phyloP scores from a whole-genome alignment of 1,284 basidiomycete species.

The Bondarzewia mesenterica region DNA sequence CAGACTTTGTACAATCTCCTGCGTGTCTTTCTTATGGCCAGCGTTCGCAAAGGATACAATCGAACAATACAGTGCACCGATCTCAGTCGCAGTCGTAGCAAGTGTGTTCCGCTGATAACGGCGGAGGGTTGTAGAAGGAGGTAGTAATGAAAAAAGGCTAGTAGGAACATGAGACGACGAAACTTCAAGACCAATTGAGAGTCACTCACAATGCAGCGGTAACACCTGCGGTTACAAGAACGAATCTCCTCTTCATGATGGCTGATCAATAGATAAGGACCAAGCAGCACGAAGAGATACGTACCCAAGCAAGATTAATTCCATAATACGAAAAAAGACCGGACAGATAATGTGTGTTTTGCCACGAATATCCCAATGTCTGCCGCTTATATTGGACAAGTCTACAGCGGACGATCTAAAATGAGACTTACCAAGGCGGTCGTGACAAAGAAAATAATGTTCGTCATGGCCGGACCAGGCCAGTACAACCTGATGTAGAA shows the following conservation, averaged over 20 bases:
- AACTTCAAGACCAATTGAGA: neutral
- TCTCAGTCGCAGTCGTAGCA: slow-evolving; percentile 52
- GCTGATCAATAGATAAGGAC: neutral
- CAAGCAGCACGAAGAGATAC: slow-evolving; percentile 9
- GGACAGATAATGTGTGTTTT: slow-evolving; percentile 39
- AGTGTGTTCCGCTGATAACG: slow-evolving; percentile 57
- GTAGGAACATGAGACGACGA: neutral
- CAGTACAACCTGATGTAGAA: slow-evolving; percentile 66
- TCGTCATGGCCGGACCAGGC: slow-evolving; percentile 66
- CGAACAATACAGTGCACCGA: slow-evolving; percentile 60
- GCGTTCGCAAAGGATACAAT: slow-evolving; percentile 59
- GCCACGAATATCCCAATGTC: slow-evolving; percentile 71
- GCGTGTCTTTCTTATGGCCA: slow-evolving; percentile 33
- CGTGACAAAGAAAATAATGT: slow-evolving; percentile 72
- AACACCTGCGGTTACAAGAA: slow-evolving; percentile 55
- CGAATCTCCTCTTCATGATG: slow-evolving; percentile 43
- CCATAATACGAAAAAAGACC: slow-evolving; percentile 49
- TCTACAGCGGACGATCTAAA: neutral
- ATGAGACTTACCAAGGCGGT: slow-evolving; percentile 43
- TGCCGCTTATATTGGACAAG: slow-evolving; percentile 17
- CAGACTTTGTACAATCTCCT: slow-evolving; percentile 47
- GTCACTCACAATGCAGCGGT: slow-evolving; percentile 52
- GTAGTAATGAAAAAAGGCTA: slow-evolving; percentile 61
- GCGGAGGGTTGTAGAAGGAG: slow-evolving; percentile 63
- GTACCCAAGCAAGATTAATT: slow-evolving; percentile 57